A percentile compares a stretch with the other conserved stretches of the same genome.
Conservation (phyloP, 2,329 filamentous ascomycete species). For the Ascochyta koolunga region DNA sequence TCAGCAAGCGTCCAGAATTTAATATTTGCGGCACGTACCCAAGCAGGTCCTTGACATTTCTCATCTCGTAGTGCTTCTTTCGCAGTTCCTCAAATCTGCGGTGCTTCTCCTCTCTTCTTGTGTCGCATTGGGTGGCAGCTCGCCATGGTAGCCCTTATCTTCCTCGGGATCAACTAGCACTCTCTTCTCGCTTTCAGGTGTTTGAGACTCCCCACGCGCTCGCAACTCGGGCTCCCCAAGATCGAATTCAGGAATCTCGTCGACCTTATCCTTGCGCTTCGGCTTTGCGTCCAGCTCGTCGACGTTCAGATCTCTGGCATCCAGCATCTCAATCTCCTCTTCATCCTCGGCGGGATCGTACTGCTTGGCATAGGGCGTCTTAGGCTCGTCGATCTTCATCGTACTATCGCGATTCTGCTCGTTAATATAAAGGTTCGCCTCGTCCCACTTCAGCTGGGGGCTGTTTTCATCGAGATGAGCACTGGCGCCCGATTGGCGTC, state of each 20-base stretch:
- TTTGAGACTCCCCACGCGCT: slow-evolving; percentile 39
- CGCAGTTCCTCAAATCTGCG: slow-evolving; percentile 86
- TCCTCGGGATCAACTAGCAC: slow-evolving; percentile 74
- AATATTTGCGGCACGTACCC: slow-evolving; percentile 59
- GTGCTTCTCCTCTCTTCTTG: slow-evolving; percentile 89
- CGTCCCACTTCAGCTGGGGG: slow-evolving; percentile 94
- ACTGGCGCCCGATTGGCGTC: slow-evolving; percentile 68
- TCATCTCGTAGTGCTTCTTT: slow-evolving; percentile 99
- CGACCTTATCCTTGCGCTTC: slow-evolving; percentile 57
- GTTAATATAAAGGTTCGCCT: slow-evolving; percentile 95
- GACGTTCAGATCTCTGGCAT: slow-evolving; percentile 73
- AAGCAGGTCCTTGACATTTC: slow-evolving; percentile 84
- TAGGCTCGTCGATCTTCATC: slow-evolving; percentile 99
- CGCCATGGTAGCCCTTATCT: slow-evolving; percentile 60
- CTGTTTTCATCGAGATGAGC: slow-evolving; percentile 63
- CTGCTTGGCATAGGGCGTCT: slow-evolving; percentile 92
- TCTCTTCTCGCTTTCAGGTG: slow-evolving; percentile 67
- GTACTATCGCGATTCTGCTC: slow-evolving; percentile 94
- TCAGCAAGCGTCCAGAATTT: slow-evolving; percentile 2
- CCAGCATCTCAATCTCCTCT: slow-evolving; percentile 68
- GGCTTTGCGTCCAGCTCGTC: slow-evolving; percentile 67
- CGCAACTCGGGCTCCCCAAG: slow-evolving; percentile 84
- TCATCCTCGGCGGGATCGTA: slow-evolving; percentile 91
- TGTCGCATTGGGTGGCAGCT: slow-evolving; percentile 60
- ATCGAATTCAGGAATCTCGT: slow-evolving; percentile 90